Evolutionary conservation across 176 grass and related monocot genomes (phyloP).

Genomic region (Triticum urartu): DNA sequence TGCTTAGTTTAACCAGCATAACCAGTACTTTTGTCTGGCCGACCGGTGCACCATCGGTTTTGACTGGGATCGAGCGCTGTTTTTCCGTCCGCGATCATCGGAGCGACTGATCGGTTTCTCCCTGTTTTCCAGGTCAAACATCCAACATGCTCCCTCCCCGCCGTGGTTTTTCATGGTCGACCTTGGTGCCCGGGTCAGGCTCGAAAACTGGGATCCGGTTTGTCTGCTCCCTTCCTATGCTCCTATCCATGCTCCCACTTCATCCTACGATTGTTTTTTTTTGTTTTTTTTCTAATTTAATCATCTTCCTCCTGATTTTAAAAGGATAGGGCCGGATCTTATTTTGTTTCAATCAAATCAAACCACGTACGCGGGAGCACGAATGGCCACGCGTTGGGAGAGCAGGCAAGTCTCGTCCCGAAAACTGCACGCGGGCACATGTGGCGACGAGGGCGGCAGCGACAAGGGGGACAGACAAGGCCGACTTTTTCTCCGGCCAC

Average conservation of each 20-base stretch:
- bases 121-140: neutral
- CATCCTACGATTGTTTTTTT: no score
- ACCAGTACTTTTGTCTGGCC: no score
- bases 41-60: no score
- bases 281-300: no score
- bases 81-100: neutral
- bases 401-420: neutral
- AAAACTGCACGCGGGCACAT: neutral
- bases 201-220: neutral
- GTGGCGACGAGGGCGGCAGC: neutral
- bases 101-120: neutral
- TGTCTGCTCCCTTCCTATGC: no score
- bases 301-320: no score
- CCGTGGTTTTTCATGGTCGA: neutral
- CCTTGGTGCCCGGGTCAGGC: neutral
- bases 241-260: no score
- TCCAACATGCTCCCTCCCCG: neutral
- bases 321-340: no score
- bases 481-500: neutral
- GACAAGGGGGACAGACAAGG: neutral
- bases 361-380: no score
- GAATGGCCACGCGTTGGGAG: no score
- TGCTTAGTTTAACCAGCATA: no score
- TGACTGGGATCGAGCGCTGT: neutral
- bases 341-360: no score